Evolutionary conservation across 2,329 filamentous ascomycete species (phyloP).

Genomic region (Alternaria sp.): DNA sequence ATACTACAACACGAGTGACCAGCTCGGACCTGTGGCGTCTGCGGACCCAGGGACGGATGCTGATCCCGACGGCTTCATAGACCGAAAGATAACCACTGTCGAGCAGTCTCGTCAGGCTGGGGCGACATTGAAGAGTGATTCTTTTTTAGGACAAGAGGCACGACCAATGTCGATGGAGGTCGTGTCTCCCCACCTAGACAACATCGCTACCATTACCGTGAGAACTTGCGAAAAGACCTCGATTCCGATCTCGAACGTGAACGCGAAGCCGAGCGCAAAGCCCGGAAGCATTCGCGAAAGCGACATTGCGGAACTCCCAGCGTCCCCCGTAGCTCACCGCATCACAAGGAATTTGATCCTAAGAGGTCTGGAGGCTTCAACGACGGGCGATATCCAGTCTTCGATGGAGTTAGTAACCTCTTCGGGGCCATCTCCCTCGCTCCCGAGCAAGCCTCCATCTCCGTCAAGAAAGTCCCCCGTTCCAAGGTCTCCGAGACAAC

Average conservation of each 20-base stretch:
- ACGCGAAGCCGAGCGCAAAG: neutral
- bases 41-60: conserved; percentile 20
- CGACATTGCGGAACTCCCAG: conserved; percentile 35
- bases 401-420: conserved; percentile 8
- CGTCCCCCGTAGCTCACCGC: conserved; percentile 39
- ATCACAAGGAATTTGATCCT: conserved; percentile 44
- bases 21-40: conserved; percentile 39
- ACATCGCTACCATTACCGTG: neutral
- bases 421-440: neutral
- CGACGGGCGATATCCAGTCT: conserved; percentile 29
- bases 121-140: conserved; percentile 12
- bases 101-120: conserved; percentile 41
- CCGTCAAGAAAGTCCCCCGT: neutral
- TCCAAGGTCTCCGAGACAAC: neutral
- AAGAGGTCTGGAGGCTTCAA: conserved; percentile 33
- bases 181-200: conserved; percentile 8
- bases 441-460: neutral
- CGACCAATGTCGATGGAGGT: conserved; percentile 12
- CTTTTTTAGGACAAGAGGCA: conserved; percentile 1
- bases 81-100: conserved; percentile 52
- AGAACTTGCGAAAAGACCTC: neutral
- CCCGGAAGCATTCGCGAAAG: neutral
- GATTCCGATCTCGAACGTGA: neutral
- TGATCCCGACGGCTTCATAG: conserved; percentile 48
- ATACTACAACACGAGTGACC: conserved; percentile 49